Conservation (phyloP, 345 rosid genomes). For the Toxicodendron radicans region DNA sequence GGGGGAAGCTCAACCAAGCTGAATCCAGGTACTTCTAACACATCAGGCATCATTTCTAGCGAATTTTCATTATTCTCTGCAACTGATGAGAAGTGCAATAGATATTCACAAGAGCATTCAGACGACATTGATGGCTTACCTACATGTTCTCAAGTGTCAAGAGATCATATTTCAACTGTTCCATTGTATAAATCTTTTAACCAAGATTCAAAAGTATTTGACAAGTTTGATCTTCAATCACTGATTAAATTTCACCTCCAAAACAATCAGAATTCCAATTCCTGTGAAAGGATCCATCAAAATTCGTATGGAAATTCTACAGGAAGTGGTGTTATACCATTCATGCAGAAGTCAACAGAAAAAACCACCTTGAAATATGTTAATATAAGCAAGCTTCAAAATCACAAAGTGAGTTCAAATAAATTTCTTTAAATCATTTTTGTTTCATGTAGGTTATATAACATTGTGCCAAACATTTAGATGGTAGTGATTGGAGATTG, state of each 20-base stretch:
- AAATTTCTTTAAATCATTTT: background rate
- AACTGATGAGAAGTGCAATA: background rate
- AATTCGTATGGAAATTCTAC: background rate
- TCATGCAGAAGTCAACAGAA: too few relatives aligned
- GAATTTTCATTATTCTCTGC: background rate
- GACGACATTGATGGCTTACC: background rate
- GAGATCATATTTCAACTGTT: background rate
- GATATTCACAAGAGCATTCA: background rate
- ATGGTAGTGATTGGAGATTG: background rate
- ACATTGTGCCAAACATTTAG: background rate
- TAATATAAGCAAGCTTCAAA: conserved; percentile 18
- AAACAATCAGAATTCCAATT: background rate
- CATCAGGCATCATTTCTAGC: background rate
- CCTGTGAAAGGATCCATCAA: background rate
- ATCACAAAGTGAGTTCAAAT: conserved; percentile 7
- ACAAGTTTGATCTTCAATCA: conserved; percentile 19
- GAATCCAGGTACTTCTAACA: background rate
- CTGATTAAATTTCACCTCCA: background rate
- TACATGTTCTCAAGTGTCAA: background rate
- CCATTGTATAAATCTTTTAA: background rate
- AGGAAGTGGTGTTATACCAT: conserved; percentile 10
- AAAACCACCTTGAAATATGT: background rate
- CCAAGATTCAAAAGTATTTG: background rate
- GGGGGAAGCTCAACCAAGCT: background rate
- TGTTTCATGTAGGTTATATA: background rate